Evolutionary conservation across 1,139 yeast species (phyloP).

Genomic region (Hansenula anomala): DNA sequence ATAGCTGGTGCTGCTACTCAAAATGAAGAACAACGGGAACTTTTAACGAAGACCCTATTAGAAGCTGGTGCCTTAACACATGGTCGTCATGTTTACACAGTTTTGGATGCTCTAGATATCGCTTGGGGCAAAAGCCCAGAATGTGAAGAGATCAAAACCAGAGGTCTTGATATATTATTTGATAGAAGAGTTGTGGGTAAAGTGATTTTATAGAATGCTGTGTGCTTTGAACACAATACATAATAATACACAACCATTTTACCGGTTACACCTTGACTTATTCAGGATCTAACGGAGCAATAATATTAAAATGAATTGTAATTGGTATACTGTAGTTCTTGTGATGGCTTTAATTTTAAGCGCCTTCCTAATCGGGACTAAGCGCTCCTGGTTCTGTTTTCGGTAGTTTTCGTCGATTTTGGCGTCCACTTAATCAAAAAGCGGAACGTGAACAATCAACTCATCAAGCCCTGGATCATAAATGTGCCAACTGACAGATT

Average conservation of each 20-base stretch:
- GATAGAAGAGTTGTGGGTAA: conserved; percentile 8
- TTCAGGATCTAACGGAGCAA: too few species aligned
- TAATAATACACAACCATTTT: too few species aligned
- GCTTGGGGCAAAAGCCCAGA: conserved; percentile 13
- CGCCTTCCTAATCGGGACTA: not conserved
- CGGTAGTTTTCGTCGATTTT: not conserved
- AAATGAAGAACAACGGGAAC: conserved; percentile 5
- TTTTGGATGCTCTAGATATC: conserved; percentile 9
- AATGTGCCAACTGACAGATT: too few species aligned
- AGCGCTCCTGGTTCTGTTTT: not conserved
- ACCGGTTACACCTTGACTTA: too few species aligned
- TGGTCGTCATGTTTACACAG: conserved; percentile 8
- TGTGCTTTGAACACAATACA: too few species aligned
- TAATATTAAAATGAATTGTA: too few species aligned
- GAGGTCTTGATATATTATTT: conserved; percentile 15
- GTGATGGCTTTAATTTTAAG: too few species aligned
- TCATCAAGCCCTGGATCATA: too few species aligned
- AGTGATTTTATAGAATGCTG: conserved; percentile 8
- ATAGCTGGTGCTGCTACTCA: conserved; percentile 14
- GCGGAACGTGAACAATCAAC: too few species aligned
- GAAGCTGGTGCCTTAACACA: conserved; percentile 11
- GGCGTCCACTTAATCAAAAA: too few species aligned
- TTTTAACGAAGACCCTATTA: conserved; percentile 5
- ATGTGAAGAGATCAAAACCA: conserved; percentile 1
- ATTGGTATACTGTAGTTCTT: too few species aligned